A percentile compares a stretch with the other conserved stretches of the same genome.
Conservation (phyloP, 306 rosid genomes). For the Cicer cuneatum region DNA sequence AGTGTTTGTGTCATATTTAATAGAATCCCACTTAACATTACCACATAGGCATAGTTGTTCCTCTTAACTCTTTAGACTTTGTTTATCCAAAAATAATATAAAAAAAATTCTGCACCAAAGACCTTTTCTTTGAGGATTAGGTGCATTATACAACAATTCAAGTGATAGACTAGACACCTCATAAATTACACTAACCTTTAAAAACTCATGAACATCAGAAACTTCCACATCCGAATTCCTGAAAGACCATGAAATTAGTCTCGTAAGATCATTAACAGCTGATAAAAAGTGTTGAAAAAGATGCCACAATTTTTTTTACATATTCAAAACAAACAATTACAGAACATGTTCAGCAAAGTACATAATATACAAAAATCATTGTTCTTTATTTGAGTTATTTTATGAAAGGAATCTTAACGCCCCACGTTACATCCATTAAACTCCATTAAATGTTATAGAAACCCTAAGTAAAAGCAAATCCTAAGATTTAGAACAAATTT, state of each 20-base stretch:
- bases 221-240: conserved; percentile 66
- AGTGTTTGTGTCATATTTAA: conserved; percentile 10
- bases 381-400: conserved; percentile 22
- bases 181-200: conserved; percentile 64
- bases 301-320: background rate
- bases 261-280: conserved; percentile 34
- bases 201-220: conserved; percentile 52
- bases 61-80: background rate
- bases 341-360: conserved; percentile 29
- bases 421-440: background rate
- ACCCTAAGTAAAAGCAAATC: background rate
- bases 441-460: background rate
- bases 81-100: background rate
- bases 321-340: conserved; percentile 21
- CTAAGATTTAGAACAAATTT: conserved; percentile 1
- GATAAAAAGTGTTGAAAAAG: conserved; percentile 2
- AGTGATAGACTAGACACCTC: conserved; percentile 19
- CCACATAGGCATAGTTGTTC: background rate
- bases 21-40: conserved; percentile 21
- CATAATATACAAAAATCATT: conserved; percentile 6
- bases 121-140: conserved; percentile 16
- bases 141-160: background rate
- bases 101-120: background rate
- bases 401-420: background rate
- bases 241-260: conserved; percentile 45